A percentile compares a stretch with the other conserved stretches of the same genome.
These are phyloP conservation scores for Botrytis galanthina DNA, from an alignment of 2,329 filamentous ascomycete species.

Conservation along the genomic window DNA sequence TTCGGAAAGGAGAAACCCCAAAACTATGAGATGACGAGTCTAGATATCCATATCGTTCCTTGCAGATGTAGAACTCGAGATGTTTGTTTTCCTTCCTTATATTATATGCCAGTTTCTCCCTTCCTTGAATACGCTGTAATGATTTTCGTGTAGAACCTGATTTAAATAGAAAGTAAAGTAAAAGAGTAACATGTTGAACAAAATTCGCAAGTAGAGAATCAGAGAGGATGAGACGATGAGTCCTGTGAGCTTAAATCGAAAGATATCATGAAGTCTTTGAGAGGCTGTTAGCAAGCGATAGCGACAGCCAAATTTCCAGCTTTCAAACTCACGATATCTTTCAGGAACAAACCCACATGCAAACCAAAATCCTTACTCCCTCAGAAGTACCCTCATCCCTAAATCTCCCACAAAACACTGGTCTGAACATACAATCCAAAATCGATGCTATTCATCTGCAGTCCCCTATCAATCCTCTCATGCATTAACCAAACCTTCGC, in stretches of 20 bases:
- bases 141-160: not conserved
- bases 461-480: not conserved
- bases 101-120: not conserved
- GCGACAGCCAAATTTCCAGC: not conserved
- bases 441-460: not conserved
- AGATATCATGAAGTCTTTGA: not conserved
- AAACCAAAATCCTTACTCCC: not conserved
- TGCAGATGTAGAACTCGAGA: too few relatives aligned
- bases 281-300: not conserved
- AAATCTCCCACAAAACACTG: not conserved
- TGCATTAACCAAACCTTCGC: not conserved
- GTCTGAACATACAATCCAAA: conserved; percentile 1
- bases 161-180: not conserved
- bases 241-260: too few relatives aligned
- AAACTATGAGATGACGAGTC: not conserved
- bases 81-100: not conserved
- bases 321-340: not conserved
- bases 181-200: not conserved
- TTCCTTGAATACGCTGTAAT: not conserved
- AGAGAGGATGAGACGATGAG: too few relatives aligned
- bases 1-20: not conserved
- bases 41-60: too few relatives aligned
- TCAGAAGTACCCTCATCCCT: not conserved
- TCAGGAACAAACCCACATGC: not conserved
- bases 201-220: not conserved